Evolutionary conservation across 2,329 filamentous ascomycete genomes (phyloP), one percentile per base, ranked within the genome.

Genomic region (Fusarium sp.): DNA sequence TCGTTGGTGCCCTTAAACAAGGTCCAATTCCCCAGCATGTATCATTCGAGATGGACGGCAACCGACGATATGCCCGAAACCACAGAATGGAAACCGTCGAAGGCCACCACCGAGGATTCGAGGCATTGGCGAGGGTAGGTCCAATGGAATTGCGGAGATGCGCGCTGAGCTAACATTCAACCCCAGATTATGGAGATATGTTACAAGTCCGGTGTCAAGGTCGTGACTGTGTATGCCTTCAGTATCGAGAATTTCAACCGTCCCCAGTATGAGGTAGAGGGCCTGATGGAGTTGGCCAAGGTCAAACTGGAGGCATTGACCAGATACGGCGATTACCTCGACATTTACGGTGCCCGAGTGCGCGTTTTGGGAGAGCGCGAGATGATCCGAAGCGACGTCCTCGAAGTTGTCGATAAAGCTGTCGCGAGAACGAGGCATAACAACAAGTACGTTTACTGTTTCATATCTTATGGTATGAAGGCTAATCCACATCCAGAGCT

Each of bases 31-130:
- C 96, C 12, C 90, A 93, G 76, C 96, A 99, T 88, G 89, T 99
- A 65, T 96, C 96, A n/a, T 99, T 99, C 78, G 95, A 98, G 74
- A 99, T 99, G 96, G 96, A 99, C 79, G 96, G 96, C 59, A 99
- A 99, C 82, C 86, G 96, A 75, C 91, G 96, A 47, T 99, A 97
- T 83, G 96, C 96, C 16, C 88, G 93, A 66, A 92, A 87, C 68
- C 93, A 96, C 82, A 90, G 95, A 70, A 97, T 99, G 78, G 96
- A 99, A 83, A 97, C 94, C 0, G 90, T 98, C 34, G 95, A 99
- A 81, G 96, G 96, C 25, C 96, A 99, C 79, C 94, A 97, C 78
- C 84, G 97, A 74, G 96, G 96, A 4, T 99, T 98, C 75, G 96
- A 99, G 82, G 94, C 96, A 30, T 85, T 99, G 66, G 96, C 95